These are phyloP conservation scores for Toxicodendron radicans DNA, from an alignment of 345 rosid genomes.

Conservation along the genomic window DNA sequence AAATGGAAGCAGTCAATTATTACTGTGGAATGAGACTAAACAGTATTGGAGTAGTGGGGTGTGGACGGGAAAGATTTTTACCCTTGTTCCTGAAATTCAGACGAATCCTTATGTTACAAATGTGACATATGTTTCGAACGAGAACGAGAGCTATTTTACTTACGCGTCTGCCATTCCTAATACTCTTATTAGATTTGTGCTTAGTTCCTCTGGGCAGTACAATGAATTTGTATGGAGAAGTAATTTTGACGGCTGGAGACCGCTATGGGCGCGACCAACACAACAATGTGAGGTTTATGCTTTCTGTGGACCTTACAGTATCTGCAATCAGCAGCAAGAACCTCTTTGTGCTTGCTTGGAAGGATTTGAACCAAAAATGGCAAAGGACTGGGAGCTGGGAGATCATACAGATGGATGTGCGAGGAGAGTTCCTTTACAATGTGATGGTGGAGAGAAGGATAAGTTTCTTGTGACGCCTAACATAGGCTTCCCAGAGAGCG, in stretches of 20 bases:
- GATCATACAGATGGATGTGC: slow-evolving; percentile 20
- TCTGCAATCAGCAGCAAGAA: slow-evolving; percentile 1
- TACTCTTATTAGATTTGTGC: slow-evolving; percentile 8
- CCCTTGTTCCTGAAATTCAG: slow-evolving; percentile 10
- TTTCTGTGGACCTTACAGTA: slow-evolving; percentile 19
- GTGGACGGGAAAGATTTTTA: slow-evolving; percentile 17
- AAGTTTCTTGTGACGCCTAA: slow-evolving; percentile 5
- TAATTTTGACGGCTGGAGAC: neutral
- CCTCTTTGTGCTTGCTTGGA: slow-evolving; percentile 15
- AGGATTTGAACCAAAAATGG: slow-evolving; percentile 19
- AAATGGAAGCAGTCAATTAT: slow-evolving; percentile 14
- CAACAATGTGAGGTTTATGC: slow-evolving; percentile 20
- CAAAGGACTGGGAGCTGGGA: neutral
- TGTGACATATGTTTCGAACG: slow-evolving; percentile 7
- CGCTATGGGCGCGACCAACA: slow-evolving; percentile 15
- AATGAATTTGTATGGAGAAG: slow-evolving; percentile 6
- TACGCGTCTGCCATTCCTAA: slow-evolving; percentile 3
- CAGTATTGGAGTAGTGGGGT: slow-evolving; percentile 29
- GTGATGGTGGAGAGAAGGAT: slow-evolving; percentile 17
- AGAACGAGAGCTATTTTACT: slow-evolving; percentile 14
- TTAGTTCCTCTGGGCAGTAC: slow-evolving; percentile 5
- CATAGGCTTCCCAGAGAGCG: slow-evolving; percentile 5
- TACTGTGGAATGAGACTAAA: slow-evolving; percentile 7
- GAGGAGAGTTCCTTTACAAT: slow-evolving; percentile 20
- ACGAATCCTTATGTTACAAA: neutral